Evolutionary conservation across 495 filamentous ascomycete species (phyloP), one percentile per base, ranked within the genome.

Genomic region (Tuber melanosporum): DNA sequence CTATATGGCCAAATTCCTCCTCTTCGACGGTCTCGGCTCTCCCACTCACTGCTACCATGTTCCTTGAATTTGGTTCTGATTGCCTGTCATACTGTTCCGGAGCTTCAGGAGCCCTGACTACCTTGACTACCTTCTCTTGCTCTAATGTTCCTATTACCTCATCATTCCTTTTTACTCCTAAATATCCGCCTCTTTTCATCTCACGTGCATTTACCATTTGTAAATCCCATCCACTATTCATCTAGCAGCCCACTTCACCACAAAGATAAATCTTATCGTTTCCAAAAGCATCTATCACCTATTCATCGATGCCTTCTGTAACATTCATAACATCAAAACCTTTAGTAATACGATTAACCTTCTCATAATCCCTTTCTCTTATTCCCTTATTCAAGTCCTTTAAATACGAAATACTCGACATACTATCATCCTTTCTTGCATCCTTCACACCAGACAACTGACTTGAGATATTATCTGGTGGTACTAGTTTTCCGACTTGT

Each of bases 21-120:
- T 3, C 20, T 8, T 49, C 47, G 0, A 2, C 19, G 4, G 19
- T 9, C 7, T 22, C 19, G 0, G 1, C 47, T 8, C n/a, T 20
- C 1, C 0, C 22, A 1, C 6, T n/a, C 22, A 5, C 6, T 1
- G 39, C 3, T 9, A 43, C 8, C 5, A 7, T 7, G 0, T 2
- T 9, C 42, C 5, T 9, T 43, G 42, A 43, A 6, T 9, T 43
- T 9, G 5, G 6, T 43, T 43, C 5, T 4, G 8, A 43, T 0
- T 43, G 8, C 49, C 22, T 0, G 9, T 57, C 49, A 12, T 57
- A 57, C 9, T 57, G 20, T 8, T 57, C 49, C 1, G 22, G 22
- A 10, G n/a, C 49, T 0, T 6, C 49, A 5, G 6, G 7, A 9
- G 22, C 20, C 7, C n/a, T 22, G 7, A n/a, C 20, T 0, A 1